Evolutionary conservation across 2,329 filamentous ascomycete species (phyloP).

Genomic region (Aspergillus quadrilineatus): DNA sequence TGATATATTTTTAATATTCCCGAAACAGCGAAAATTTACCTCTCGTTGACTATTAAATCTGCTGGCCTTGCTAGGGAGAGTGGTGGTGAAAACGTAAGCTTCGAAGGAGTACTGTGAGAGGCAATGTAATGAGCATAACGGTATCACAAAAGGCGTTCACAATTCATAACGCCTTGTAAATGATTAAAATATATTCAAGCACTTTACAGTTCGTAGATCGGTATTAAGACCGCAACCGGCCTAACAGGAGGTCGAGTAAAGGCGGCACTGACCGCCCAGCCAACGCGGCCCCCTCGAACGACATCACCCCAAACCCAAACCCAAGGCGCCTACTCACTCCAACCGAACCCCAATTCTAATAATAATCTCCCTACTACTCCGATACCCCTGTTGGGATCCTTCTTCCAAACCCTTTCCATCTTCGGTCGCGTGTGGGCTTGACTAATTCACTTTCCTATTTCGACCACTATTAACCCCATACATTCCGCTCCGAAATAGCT

Average conservation of each 20-base stretch:
- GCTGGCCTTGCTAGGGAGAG: constrained; percentile 1
- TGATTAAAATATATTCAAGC: no score
- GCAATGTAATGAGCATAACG: not conserved
- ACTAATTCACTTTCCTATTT: constrained; percentile 5
- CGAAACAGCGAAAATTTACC: constrained; percentile 40
- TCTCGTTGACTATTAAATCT: constrained; percentile 29
- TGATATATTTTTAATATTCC: constrained; percentile 44
- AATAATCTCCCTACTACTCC: constrained; percentile 4
- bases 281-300: constrained; percentile 8
- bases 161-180: not conserved
- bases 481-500: constrained; percentile 15
- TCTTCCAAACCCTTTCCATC: not conserved
- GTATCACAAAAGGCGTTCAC: not conserved
- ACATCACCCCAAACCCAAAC: not conserved
- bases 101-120: not conserved
- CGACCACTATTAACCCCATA: not conserved
- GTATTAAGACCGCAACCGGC: not conserved
- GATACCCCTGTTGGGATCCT: not conserved
- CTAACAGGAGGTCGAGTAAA: not conserved
- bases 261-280: constrained; percentile 20
- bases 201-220: not conserved
- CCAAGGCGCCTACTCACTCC: constrained; percentile 4
- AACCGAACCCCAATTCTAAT: constrained; percentile 5
- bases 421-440: not conserved
- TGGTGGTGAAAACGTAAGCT: not conserved